A percentile compares a stretch with the other conserved stretches of the same genome.
phyloP scores from a whole-genome alignment of 371 early-diverging fungal genomes.

The Dichotomocladium elegans region DNA sequence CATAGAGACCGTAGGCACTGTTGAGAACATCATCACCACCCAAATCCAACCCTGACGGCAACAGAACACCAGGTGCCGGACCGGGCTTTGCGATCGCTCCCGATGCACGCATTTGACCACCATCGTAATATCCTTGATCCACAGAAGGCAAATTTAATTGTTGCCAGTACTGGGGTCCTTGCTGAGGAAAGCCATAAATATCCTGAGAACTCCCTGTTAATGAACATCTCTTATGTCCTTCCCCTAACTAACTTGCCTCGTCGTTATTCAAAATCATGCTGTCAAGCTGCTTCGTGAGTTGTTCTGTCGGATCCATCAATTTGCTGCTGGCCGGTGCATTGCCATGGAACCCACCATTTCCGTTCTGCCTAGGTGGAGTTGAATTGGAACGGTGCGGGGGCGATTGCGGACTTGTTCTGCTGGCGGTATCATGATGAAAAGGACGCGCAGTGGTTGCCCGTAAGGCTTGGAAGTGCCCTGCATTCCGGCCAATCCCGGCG shows the following conservation, averaged over 20 bases:
- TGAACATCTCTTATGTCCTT: not conserved
- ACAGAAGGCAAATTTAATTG: not conserved
- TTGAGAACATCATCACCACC: not conserved
- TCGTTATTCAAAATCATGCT: constrained; percentile 28
- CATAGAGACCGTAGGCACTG: not conserved
- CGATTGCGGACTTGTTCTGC: constrained; percentile 1
- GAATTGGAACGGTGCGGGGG: constrained; percentile 46
- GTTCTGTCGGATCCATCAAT: constrained; percentile 1
- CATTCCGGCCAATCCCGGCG: too few relatives aligned
- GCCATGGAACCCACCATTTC: too few relatives aligned
- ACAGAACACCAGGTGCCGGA: constrained; percentile 3
- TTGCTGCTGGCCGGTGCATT: not conserved
- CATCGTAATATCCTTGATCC: constrained; percentile 1
- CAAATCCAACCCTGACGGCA: constrained; percentile 4
- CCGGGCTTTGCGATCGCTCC: too few relatives aligned
- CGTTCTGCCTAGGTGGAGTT: constrained; percentile 40
- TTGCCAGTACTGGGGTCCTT: constrained; percentile 4
- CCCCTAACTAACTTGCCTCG: constrained; percentile 13
- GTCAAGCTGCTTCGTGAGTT: constrained; percentile 19
- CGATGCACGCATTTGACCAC: not conserved
- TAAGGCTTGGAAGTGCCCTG: too few relatives aligned
- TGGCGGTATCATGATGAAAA: constrained; percentile 9
- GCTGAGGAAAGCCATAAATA: not conserved
- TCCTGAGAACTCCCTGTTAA: not conserved
- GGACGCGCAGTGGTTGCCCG: too few relatives aligned